phyloP scores from a whole-genome alignment of 306 rosid genomes.

The Ormosia semicastrata region DNA sequence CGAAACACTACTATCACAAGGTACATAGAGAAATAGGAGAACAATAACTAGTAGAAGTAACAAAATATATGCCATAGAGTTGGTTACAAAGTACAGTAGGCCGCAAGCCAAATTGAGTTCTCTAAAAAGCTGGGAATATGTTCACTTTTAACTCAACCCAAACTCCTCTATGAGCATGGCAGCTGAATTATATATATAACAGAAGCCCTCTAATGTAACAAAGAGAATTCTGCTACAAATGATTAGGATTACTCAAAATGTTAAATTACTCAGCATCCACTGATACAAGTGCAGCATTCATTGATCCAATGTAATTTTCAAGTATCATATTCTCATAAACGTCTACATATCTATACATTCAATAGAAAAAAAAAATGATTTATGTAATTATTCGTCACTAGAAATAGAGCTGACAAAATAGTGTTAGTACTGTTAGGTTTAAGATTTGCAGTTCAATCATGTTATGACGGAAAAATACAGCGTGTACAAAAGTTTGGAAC shows the following conservation, averaged over 20 bases:
- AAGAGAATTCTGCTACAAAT: background rate
- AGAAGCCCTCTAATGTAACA: background rate
- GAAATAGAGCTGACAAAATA: constrained; percentile 1
- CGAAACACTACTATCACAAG: background rate
- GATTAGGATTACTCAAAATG: background rate
- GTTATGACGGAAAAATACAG: background rate
- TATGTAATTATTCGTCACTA: background rate
- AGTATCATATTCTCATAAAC: background rate
- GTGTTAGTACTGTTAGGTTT: background rate
- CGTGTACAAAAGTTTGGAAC: background rate
- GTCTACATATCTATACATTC: background rate
- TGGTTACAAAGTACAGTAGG: background rate
- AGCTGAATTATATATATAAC: background rate
- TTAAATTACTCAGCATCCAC: background rate
- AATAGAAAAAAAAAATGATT: background rate
- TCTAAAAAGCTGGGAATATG: background rate
- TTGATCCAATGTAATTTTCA: background rate
- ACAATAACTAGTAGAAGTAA: background rate
- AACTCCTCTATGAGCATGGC: background rate
- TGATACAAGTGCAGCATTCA: constrained; percentile 7
- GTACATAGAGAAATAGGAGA: background rate
- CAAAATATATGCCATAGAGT: background rate
- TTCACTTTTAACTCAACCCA: background rate
- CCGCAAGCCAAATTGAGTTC: background rate
- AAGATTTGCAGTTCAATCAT: constrained; percentile 2